phyloP scores from a whole-genome alignment of 2,329 filamentous ascomycete genomes.

The Colletotrichum eleusines region DNA sequence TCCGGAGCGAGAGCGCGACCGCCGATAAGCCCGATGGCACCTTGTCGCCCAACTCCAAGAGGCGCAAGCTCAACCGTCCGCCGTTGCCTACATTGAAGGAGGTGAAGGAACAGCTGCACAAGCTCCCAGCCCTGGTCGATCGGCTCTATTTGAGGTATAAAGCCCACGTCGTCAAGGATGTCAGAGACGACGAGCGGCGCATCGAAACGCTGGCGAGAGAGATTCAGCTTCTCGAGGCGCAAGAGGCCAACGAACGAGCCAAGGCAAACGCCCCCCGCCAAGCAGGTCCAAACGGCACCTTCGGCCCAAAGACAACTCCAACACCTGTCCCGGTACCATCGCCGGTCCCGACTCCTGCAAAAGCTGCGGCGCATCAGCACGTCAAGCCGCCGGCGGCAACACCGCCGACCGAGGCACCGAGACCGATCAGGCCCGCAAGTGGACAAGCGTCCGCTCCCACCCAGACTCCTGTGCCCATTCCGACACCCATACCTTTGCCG shows the following conservation, averaged over 20 bases:
- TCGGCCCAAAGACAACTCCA: slow-evolving; percentile 21
- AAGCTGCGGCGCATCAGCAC: slow-evolving; percentile 19
- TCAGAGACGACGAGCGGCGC: slow-evolving; percentile 79
- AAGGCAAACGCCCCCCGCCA: slow-evolving; percentile 27
- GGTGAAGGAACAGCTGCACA: slow-evolving; percentile 72
- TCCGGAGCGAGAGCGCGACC: slow-evolving; percentile 63
- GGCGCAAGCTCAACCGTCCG: slow-evolving; percentile 79
- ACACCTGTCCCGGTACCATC: slow-evolving; percentile 31
- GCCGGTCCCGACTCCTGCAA: neutral
- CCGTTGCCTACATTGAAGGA: slow-evolving; percentile 74
- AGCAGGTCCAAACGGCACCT: slow-evolving; percentile 10
- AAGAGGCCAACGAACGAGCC: slow-evolving; percentile 45
- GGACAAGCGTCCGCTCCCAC: slow-evolving; percentile 45
- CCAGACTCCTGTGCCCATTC: slow-evolving; percentile 39
- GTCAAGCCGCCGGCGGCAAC: slow-evolving; percentile 26
- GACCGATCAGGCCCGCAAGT: slow-evolving; percentile 42
- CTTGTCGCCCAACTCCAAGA: slow-evolving; percentile 70
- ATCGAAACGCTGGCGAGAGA: slow-evolving; percentile 75
- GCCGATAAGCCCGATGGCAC: slow-evolving; percentile 48
- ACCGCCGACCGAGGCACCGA: slow-evolving; percentile 19
- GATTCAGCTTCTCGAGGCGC: slow-evolving; percentile 74
- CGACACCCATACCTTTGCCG: slow-evolving; percentile 30
- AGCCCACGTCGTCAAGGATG: slow-evolving; percentile 75
- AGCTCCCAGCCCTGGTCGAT: slow-evolving; percentile 77
- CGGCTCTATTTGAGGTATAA: slow-evolving; percentile 82